These are phyloP conservation scores for Thuidium tamariscinum DNA, from an alignment of 225 moss, liverwort and hornwort species.

Conservation along the genomic window DNA sequence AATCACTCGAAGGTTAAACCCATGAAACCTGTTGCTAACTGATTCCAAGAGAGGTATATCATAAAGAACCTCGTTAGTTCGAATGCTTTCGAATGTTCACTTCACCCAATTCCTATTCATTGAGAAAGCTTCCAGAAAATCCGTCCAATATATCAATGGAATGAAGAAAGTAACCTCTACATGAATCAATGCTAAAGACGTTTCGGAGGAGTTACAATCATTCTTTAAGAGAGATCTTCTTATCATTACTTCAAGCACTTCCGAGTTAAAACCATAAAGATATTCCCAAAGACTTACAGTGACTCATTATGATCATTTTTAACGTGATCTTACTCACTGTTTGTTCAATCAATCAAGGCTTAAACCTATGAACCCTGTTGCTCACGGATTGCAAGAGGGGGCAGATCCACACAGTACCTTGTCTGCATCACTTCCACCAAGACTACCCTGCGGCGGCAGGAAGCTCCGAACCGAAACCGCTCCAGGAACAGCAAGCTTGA, in stretches of 20 bases:
- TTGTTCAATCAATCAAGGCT: background rate
- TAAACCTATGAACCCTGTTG: background rate
- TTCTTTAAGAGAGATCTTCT: background rate
- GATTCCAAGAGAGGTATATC: background rate
- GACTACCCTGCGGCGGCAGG: background rate
- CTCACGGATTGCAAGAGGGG: background rate
- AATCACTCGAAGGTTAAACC: background rate
- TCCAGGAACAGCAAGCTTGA: background rate
- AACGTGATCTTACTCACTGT: background rate
- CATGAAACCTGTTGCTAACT: background rate
- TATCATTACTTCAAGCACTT: background rate
- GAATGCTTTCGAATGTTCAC: background rate
- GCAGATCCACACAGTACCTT: constrained; percentile 2
- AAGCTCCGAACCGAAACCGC: background rate
- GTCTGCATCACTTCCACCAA: background rate
- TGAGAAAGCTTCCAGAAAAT: background rate
- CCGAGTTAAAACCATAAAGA: background rate
- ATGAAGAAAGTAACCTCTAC: background rate
- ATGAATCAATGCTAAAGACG: background rate
- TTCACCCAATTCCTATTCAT: background rate
- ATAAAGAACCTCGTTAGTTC: background rate
- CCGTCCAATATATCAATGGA: background rate
- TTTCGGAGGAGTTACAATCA: background rate
- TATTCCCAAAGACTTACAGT: background rate
- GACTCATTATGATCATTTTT: background rate